Conservation (phyloP, 148 eudicot species). For the Silene conica region DNA sequence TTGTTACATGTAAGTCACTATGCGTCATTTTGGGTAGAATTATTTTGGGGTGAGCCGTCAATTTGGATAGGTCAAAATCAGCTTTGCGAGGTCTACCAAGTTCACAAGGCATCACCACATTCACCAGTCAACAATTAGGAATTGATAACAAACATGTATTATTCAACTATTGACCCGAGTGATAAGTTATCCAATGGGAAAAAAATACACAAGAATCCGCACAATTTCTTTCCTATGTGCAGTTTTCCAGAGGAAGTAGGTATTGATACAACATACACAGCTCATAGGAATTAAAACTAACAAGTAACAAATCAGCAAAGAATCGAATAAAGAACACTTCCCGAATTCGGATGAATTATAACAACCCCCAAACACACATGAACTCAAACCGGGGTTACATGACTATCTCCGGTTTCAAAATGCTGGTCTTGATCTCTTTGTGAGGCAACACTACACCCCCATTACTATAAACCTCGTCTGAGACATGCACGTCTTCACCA, state of each 20-base stretch:
- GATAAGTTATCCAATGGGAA: not conserved
- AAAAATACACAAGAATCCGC: conserved; percentile 3
- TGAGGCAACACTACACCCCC: conserved; percentile 92
- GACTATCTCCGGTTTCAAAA: conserved; percentile 90
- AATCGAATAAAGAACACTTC: conserved; percentile 4
- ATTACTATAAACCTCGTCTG: conserved; percentile 82
- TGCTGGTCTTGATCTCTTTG: conserved; percentile 84
- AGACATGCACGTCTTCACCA: conserved; percentile 88
- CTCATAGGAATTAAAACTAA: not conserved
- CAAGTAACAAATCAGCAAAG: not conserved
- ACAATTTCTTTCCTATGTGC: conserved; percentile 19
- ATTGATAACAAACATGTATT: not conserved
- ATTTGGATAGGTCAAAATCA: no score
- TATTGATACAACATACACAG: not conserved
- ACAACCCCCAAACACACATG: conserved; percentile 15
- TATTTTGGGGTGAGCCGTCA: no score
- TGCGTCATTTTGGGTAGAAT: no score
- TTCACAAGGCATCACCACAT: no score
- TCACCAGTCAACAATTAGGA: not conserved
- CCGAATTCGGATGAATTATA: conserved; percentile 19
- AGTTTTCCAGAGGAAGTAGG: not conserved
- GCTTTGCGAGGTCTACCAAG: no score
- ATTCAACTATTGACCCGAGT: not conserved
- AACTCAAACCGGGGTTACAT: conserved; percentile 43
- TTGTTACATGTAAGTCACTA: no score